Evolutionary conservation across 2,329 filamentous ascomycete species (phyloP).

Genomic region (Whalleya microplaca): DNA sequence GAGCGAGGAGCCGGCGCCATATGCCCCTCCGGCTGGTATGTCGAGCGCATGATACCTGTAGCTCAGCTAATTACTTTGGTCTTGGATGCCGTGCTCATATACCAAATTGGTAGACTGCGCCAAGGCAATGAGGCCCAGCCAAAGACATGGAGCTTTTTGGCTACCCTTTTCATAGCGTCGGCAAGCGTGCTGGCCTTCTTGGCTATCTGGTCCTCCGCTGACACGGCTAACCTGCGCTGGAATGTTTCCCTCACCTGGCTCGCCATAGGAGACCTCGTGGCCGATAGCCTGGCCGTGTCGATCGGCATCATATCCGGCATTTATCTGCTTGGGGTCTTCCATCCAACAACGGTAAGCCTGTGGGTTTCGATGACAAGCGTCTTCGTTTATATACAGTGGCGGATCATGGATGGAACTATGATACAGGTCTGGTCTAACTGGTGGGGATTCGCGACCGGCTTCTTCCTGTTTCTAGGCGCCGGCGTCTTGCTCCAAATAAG

Average conservation of each 20-base stretch:
- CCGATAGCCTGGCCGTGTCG: slow-evolving; percentile 35
- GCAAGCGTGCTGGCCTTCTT: slow-evolving; percentile 31
- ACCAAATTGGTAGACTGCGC: slow-evolving; percentile 31
- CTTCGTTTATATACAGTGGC: slow-evolving; percentile 31
- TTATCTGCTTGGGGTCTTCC: slow-evolving; percentile 33
- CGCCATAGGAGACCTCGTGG: slow-evolving; percentile 34
- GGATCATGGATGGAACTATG: slow-evolving; percentile 28
- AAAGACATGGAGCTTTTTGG: slow-evolving; percentile 29
- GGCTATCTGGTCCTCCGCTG: slow-evolving; percentile 35
- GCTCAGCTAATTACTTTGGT: slow-evolving; percentile 33
- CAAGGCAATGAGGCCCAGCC: slow-evolving; percentile 31
- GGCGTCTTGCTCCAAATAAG: slow-evolving; percentile 29
- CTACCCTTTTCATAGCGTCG: slow-evolving; percentile 28
- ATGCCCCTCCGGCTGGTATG: slow-evolving; percentile 32
- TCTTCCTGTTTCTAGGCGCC: slow-evolving; percentile 31
- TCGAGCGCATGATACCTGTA: slow-evolving; percentile 36
- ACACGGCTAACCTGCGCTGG: slow-evolving; percentile 33
- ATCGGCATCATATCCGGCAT: slow-evolving; percentile 32
- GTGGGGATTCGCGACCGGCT: slow-evolving; percentile 24
- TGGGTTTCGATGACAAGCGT: slow-evolving; percentile 28
- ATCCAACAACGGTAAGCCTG: slow-evolving; percentile 34
- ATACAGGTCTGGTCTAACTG: slow-evolving; percentile 29
- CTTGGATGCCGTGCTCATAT: slow-evolving; percentile 39
- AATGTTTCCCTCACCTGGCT: slow-evolving; percentile 36
- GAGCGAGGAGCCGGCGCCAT: slow-evolving; percentile 35